These are phyloP conservation scores for Epicoccum sorghinum DNA, from an alignment of 2,329 filamentous ascomycete genomes.

Conservation along the genomic window DNA sequence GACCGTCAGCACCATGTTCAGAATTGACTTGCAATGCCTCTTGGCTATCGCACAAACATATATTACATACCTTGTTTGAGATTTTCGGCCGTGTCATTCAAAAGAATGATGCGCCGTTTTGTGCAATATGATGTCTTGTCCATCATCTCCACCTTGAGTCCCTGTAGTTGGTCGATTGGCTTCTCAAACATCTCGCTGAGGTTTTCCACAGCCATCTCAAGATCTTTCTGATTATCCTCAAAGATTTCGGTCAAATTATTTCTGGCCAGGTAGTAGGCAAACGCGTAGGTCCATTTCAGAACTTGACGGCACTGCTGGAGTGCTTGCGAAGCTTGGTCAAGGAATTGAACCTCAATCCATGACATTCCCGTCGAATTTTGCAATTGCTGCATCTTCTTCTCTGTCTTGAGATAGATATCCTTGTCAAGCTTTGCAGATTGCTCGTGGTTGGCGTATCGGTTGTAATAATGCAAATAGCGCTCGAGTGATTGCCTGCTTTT, in stretches of 20 bases:
- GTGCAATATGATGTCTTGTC: constrained; percentile 98
- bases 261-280: constrained; percentile 93
- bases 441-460: constrained; percentile 98
- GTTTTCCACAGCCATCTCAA: constrained; percentile 96
- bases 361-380: constrained; percentile 95
- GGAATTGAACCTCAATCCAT: constrained; percentile 98
- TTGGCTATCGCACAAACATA: neutral
- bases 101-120: constrained; percentile 83
- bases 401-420: constrained; percentile 93
- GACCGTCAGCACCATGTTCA: constrained; percentile 12
- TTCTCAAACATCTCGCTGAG: constrained; percentile 99
- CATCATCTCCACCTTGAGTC: constrained; percentile 95
- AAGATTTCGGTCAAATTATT: constrained; percentile 98
- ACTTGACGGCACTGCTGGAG: constrained; percentile 98
- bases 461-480: constrained; percentile 98
- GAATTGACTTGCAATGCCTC: neutral
- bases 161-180: constrained; percentile 82
- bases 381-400: constrained; percentile 98
- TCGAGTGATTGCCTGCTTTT: constrained; percentile 89
- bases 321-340: constrained; percentile 90
- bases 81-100: constrained; percentile 93
- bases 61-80: constrained; percentile 75
- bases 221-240: constrained; percentile 96
- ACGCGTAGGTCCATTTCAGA: constrained; percentile 98
- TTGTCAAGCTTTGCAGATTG: constrained; percentile 96